These are phyloP conservation scores for Globisporangium ultimum DNA, from an alignment of 352 stramenopile species.

Conservation along the genomic window DNA sequence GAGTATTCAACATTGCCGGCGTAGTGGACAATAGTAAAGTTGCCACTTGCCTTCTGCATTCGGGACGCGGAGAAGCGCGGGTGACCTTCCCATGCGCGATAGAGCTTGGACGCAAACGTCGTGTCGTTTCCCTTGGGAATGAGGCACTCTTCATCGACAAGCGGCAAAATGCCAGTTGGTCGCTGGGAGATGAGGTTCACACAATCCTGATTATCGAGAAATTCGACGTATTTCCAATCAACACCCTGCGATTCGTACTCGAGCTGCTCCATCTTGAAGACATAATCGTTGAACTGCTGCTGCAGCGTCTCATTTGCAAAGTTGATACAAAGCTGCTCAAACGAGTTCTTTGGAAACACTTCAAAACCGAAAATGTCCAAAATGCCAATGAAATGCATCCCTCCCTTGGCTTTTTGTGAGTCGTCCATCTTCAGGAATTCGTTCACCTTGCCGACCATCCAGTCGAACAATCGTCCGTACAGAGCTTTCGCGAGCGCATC, in stretches of 20 bases:
- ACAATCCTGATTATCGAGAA: slow-evolving; percentile 86
- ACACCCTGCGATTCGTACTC: slow-evolving; percentile 84
- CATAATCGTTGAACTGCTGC: slow-evolving; percentile 87
- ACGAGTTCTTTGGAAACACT: slow-evolving; percentile 89
- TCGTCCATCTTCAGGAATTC: slow-evolving; percentile 81
- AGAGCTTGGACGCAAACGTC: slow-evolving; percentile 81
- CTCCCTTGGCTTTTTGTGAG: slow-evolving; percentile 52
- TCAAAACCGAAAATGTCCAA: slow-evolving; percentile 94
- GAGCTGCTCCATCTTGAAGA: slow-evolving; percentile 85
- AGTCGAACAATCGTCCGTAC: slow-evolving; percentile 89
- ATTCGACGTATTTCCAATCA: slow-evolving; percentile 84
- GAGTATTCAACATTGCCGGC: slow-evolving; percentile 81
- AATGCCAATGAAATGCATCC: slow-evolving; percentile 83
- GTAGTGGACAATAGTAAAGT: slow-evolving; percentile 83
- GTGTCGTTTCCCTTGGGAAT: slow-evolving; percentile 84
- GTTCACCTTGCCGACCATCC: slow-evolving; percentile 88
- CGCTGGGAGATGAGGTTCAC: slow-evolving; percentile 90
- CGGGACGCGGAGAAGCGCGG: slow-evolving; percentile 65
- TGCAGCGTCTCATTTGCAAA: slow-evolving; percentile 89
- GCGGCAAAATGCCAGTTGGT: slow-evolving; percentile 72
- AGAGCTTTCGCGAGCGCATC: slow-evolving; percentile 82
- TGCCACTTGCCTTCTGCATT: slow-evolving; percentile 67
- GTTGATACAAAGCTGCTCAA: slow-evolving; percentile 91
- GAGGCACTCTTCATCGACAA: slow-evolving; percentile 88
- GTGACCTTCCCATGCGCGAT: slow-evolving; percentile 60